Base-by-base conservation (phyloP, 768 basidiomycete genomes). In the Rhodotorula kratochvilovae region DNA sequence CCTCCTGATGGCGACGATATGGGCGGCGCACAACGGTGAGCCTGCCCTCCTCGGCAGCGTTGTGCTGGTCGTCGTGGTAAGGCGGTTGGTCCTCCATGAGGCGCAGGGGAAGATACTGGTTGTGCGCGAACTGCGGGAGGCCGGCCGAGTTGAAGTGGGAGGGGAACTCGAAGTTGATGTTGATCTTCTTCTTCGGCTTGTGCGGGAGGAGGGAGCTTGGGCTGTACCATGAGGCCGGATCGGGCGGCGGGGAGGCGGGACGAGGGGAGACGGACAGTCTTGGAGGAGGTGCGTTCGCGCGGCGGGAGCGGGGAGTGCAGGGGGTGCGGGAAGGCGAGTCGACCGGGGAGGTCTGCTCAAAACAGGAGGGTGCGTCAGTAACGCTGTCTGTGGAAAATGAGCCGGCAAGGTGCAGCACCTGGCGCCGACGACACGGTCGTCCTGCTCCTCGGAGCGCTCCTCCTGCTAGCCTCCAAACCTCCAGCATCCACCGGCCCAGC, bases 161-260 rank as follows among this genome's bases (percentile, higher is more conserved):
- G 5, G 61, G 68, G 43, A 70, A 64, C 11, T 45, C 27, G 43
- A 70, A 70, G 51, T 70, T 48, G 58, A 65, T 33, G 51, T 70
- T 65, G 61, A 69, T 48, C 33, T 42, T 33, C 3, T 55, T 48
- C 2, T 35, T 50, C 1, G 35, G 27, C 48, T 17, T 21, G 50
- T 51, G 60, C 4, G 60, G 60, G 12, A 43, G 59, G n/a, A 60
- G 46, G 39, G 39, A 39, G 39, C 8, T 13, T 13, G 6, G 6
- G 8, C 39, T 39, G 13, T 39, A 39, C 39, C 39, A 43, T 7
- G 45, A 31, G 17, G 59, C 12, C 27, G 29, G 51, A 16, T 15
- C 11, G 15, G 27, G n/a, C 3, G 51, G 51, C 10, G 7, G 4
- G 45, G 16, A 46, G 45, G 19, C 4, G 45, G 45, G 21, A 16